Conservation (phyloP, 805 yeast genomes). For the Metschnikowia kunwiensis region DNA sequence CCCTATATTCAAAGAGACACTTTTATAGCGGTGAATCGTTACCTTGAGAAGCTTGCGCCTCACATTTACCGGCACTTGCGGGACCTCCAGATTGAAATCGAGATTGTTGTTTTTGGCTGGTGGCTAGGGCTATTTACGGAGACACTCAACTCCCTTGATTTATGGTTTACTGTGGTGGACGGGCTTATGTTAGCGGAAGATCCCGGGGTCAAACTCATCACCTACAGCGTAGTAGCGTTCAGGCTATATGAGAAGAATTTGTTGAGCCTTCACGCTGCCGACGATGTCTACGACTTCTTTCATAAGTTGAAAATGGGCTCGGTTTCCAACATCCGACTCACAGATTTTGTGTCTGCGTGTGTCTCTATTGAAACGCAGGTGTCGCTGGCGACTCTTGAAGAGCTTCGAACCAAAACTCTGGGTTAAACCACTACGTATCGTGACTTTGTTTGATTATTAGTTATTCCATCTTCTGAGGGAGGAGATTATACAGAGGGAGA, state of each 20-base stretch:
- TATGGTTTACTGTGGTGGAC: conserved; percentile 53
- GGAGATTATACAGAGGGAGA: no score
- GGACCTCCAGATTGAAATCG: conserved; percentile 40
- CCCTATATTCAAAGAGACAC: conserved; percentile 39
- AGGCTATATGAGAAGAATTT: conserved; percentile 34
- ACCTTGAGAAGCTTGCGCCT: conserved; percentile 39
- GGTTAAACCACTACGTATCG: no score
- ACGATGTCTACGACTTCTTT: conserved; percentile 31
- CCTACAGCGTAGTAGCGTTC: conserved; percentile 35
- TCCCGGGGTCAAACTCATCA: conserved; percentile 34
- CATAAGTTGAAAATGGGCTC: conserved; percentile 15
- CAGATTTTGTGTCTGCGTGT: conserved; percentile 20
- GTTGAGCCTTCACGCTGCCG: conserved; percentile 22
- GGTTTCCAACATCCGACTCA: conserved; percentile 20
- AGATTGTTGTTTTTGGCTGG: conserved; percentile 54
- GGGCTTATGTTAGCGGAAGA: conserved; percentile 33
- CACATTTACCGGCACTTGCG: conserved; percentile 35
- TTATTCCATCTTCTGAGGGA: no score
- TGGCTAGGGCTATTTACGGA: conserved; percentile 54
- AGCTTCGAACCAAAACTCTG: no score
- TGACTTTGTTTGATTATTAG: no score
- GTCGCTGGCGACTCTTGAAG: not conserved
- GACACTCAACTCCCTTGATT: conserved; percentile 46
- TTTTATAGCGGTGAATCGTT: conserved; percentile 27
- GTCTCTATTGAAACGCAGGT: conserved; percentile 13